These are phyloP conservation scores for Peronospora farinosa DNA, from an alignment of 352 stramenopile genomes.

Conservation along the genomic window DNA sequence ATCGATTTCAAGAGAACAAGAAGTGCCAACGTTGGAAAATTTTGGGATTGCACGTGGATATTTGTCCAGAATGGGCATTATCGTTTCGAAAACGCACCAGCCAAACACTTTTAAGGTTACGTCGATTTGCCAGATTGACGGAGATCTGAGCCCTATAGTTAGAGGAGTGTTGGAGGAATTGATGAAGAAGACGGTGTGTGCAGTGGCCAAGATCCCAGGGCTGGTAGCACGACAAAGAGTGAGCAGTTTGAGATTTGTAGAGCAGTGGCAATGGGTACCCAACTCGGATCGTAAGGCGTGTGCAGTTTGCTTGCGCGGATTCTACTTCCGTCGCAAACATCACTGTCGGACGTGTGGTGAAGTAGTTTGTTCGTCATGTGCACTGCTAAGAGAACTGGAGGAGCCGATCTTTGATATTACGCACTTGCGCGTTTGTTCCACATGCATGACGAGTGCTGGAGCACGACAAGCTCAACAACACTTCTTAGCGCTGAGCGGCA, in stretches of 20 bases:
- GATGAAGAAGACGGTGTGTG: constrained; percentile 52
- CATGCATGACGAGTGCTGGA: constrained; percentile 45
- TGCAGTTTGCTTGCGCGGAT: constrained; percentile 59
- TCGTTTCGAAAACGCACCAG: constrained; percentile 61
- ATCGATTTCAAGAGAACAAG: constrained; percentile 49
- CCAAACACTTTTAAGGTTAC: constrained; percentile 54
- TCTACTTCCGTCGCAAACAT: constrained; percentile 72
- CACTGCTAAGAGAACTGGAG: constrained; percentile 50
- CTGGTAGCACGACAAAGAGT: constrained; percentile 61
- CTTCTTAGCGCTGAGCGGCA: constrained; percentile 10
- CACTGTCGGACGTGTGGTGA: constrained; percentile 67
- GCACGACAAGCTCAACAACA: constrained; percentile 20
- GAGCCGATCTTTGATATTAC: constrained; percentile 66
- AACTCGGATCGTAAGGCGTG: constrained; percentile 68
- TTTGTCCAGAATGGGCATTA: constrained; percentile 53
- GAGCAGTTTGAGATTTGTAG: constrained; percentile 60
- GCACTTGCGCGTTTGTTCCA: constrained; percentile 55
- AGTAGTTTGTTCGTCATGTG: constrained; percentile 65
- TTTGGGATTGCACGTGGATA: constrained; percentile 54
- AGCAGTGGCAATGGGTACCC: constrained; percentile 75
- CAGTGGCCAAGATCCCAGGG: constrained; percentile 35
- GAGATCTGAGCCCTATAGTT: constrained; percentile 44
- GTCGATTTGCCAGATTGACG: constrained; percentile 67
- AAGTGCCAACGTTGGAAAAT: constrained; percentile 55
- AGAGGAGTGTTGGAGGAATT: constrained; percentile 44